Evolutionary conservation across 495 filamentous ascomycete species (phyloP).

Genomic region (Aspergillus conjunctus): DNA sequence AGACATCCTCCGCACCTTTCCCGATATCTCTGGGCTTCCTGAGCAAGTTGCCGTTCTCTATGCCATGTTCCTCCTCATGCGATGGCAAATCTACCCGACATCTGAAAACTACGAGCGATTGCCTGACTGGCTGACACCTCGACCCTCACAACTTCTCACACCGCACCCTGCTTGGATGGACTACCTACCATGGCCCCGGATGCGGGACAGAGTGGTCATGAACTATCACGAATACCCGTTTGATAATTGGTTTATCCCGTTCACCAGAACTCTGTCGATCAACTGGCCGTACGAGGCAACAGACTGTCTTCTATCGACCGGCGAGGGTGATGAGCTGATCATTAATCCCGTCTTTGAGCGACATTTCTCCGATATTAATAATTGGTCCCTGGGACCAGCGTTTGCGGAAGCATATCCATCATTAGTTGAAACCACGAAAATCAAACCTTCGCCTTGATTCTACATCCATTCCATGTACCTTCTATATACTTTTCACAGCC

Average conservation of each 20-base stretch:
- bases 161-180: slow-evolving; percentile 79
- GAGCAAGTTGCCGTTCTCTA: slow-evolving; percentile 80
- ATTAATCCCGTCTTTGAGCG: slow-evolving; percentile 82
- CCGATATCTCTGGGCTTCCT: slow-evolving; percentile 65
- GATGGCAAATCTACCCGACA: slow-evolving; percentile 77
- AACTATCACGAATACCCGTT: slow-evolving; percentile 58
- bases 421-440: slow-evolving; percentile 55
- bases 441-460: slow-evolving; percentile 35
- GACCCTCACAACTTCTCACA: slow-evolving; percentile 59
- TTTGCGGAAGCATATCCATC: slow-evolving; percentile 66
- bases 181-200: slow-evolving; percentile 70
- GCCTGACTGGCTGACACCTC: slow-evolving; percentile 66
- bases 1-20: slow-evolving; percentile 75
- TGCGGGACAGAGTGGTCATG: slow-evolving; percentile 64
- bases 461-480: not conserved
- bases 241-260: slow-evolving; percentile 80
- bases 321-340: slow-evolving; percentile 59
- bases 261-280: slow-evolving; percentile 66
- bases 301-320: slow-evolving; percentile 57
- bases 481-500: not conserved
- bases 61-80: slow-evolving; percentile 80
- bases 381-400: slow-evolving; percentile 74
- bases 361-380: slow-evolving; percentile 65
- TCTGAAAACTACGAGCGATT: slow-evolving; percentile 71
- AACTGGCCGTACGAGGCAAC: slow-evolving; percentile 79